Evolutionary conservation across 2,329 filamentous ascomycete species (phyloP).

Genomic region (Aspergillus glaucus): DNA sequence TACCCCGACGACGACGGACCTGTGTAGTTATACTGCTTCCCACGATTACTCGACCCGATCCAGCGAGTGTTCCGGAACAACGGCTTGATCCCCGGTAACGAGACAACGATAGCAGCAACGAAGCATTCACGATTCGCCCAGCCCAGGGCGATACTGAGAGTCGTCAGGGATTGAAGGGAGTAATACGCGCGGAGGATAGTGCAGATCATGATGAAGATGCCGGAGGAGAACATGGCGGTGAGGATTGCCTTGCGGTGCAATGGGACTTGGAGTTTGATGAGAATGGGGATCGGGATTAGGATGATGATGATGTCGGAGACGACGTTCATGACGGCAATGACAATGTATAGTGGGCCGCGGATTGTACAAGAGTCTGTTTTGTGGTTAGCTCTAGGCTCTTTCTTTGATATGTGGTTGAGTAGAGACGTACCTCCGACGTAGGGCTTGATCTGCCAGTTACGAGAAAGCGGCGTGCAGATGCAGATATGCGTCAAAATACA

Average conservation of each 20-base stretch:
- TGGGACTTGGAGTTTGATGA: conserved; percentile 13
- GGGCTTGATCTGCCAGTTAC: conserved; percentile 28
- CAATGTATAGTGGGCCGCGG: conserved; percentile 14
- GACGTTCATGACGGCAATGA: conserved; percentile 13
- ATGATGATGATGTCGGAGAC: conserved; percentile 16
- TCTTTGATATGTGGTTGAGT: not conserved
- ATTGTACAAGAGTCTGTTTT: conserved; percentile 17
- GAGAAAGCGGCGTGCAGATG: conserved; percentile 21
- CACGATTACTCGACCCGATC: not conserved
- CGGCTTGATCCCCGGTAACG: conserved; percentile 20
- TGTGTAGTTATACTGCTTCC: not conserved
- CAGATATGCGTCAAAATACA: conserved; percentile 24
- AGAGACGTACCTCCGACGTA: conserved; percentile 17
- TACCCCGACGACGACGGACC: not conserved
- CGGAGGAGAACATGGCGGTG: conserved; percentile 19
- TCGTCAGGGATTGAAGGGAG: conserved; percentile 15
- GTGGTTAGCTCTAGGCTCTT: not conserved
- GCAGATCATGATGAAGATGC: conserved; percentile 22
- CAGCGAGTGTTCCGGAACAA: conserved; percentile 13
- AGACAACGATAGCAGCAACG: conserved; percentile 19
- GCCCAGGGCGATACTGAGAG: conserved; percentile 15
- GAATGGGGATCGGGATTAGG: conserved; percentile 16
- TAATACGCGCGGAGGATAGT: conserved; percentile 21
- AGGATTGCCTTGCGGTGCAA: conserved; percentile 17
- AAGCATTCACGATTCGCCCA: conserved; percentile 22